Conservation (phyloP, 148 eudicot genomes). For the Cornus florida region DNA sequence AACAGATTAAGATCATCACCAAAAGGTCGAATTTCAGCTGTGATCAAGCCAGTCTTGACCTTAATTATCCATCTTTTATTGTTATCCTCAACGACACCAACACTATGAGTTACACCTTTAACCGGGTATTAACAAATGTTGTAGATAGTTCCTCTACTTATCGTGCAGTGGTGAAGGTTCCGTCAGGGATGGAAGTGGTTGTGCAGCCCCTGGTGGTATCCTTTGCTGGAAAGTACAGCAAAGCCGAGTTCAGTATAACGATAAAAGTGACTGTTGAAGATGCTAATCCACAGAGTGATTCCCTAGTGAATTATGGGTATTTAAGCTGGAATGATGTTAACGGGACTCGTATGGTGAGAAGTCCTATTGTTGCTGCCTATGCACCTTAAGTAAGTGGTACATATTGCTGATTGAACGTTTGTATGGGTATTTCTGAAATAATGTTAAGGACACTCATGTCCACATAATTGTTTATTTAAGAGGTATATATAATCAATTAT, state of each 20-base stretch:
- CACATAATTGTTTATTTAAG: no score
- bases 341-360: slow-evolving; percentile 23
- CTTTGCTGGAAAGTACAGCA: slow-evolving; percentile 16
- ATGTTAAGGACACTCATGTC: no score
- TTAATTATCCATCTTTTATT: no score
- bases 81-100: no score
- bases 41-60: no score
- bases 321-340: slow-evolving; percentile 23
- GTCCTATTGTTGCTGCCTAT: slow-evolving; percentile 23
- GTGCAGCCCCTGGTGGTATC: slow-evolving; percentile 17
- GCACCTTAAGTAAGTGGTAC: not conserved
- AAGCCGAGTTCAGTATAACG: not conserved
- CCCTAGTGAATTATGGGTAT: slow-evolving; percentile 15
- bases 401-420: no score
- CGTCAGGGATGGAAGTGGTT: slow-evolving; percentile 15
- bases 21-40: no score
- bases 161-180: not conserved
- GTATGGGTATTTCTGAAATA: no score
- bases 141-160: not conserved
- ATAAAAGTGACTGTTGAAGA: slow-evolving; percentile 10
- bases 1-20: no score
- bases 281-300: not conserved
- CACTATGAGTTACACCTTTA: no score
- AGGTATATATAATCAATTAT: no score
- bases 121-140: no score